A percentile compares a stretch with the other conserved stretches of the same genome.
Evolutionary conservation across 2,329 filamentous ascomycete species (phyloP).

Genomic region (Zasmidium cellare): DNA sequence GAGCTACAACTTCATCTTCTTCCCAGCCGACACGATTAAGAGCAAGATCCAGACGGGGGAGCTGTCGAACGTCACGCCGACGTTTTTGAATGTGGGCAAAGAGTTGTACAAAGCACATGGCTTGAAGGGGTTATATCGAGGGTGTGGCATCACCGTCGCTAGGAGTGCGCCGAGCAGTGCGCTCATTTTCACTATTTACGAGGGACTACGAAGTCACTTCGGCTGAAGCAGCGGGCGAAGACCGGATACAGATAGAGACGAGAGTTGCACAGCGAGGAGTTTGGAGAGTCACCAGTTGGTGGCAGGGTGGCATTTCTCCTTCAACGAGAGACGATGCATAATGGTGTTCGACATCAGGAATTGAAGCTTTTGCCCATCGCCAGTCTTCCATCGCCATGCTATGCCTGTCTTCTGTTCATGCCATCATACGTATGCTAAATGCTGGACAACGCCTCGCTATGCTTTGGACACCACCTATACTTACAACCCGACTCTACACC

Average conservation of each 20-base stretch:
- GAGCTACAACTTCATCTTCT: conserved; percentile 96
- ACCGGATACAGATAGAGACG: background rate
- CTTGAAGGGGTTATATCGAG: conserved; percentile 81
- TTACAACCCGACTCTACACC: background rate
- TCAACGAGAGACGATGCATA: background rate
- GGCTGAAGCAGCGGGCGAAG: background rate
- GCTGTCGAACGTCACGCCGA: conserved; percentile 47
- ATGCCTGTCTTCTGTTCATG: background rate
- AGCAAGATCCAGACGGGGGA: conserved; percentile 92
- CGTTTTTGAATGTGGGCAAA: conserved; percentile 71
- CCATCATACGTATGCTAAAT: background rate
- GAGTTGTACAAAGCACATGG: conserved; percentile 82
- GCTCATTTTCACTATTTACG: conserved; percentile 95
- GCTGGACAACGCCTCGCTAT: conserved; percentile 13
- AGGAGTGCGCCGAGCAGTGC: conserved; percentile 93
- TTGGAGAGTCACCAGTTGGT: background rate
- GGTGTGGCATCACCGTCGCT: conserved; percentile 88
- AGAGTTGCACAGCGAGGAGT: background rate
- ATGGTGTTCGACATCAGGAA: background rate
- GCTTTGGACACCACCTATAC: conserved; percentile 5
- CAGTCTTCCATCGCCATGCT: background rate
- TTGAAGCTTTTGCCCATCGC: background rate
- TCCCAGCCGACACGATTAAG: conserved; percentile 96
- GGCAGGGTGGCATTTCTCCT: background rate
- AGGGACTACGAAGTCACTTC: conserved; percentile 74